Evolutionary conservation across 1,284 basidiomycete genomes (phyloP), one percentile per base, ranked within the genome.

Genomic region (Rhodotorula sp.): DNA sequence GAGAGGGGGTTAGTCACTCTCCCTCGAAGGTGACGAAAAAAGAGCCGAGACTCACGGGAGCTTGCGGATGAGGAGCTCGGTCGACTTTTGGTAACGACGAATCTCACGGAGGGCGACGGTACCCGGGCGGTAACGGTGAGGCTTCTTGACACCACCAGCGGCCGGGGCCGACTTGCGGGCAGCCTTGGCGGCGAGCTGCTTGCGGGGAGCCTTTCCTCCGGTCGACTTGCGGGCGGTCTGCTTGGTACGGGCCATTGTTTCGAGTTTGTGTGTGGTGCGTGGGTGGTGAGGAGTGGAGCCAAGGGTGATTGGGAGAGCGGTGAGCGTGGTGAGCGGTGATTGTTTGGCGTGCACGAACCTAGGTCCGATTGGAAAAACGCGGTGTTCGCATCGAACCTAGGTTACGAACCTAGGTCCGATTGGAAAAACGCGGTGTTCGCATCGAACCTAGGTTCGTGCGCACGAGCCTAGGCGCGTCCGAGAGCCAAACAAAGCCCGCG

Each of bases 141-240:
- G 85, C 84, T 86, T 86, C 85, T 86, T 86, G 82, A 86, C 85
- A 82, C 85, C 85, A 76, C 85, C 85, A 66, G 85, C 82, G 71
- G 82, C 79, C 58, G 84, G 82, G 49, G 84, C 83, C 67, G 83
- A 82, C 81, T 85, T 85, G 77, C 81, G 81, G 67, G 83, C 83
- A 71, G 83, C 83, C 81, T 84, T 84, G 81, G 84, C 84, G 70
- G 83, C 83, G 78, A 83, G 84, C 80, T 86, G 85, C 83, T 86
- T 86, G 43, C 16, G 61, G 48, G 69, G 20, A 3, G 72, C 72
- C 72, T 84, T 82, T 68, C 83, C 84, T 81, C 83, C 83, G 70
- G 82, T 83, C 20, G 82, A 83, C 79, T 83, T 83, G 69, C 87
- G 86, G 72, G 87, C 87, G 79, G 87, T 88, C 84, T 88, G 87